phyloP scores from a whole-genome alignment of 139 green algal species.

The Chlorella sp. region DNA sequence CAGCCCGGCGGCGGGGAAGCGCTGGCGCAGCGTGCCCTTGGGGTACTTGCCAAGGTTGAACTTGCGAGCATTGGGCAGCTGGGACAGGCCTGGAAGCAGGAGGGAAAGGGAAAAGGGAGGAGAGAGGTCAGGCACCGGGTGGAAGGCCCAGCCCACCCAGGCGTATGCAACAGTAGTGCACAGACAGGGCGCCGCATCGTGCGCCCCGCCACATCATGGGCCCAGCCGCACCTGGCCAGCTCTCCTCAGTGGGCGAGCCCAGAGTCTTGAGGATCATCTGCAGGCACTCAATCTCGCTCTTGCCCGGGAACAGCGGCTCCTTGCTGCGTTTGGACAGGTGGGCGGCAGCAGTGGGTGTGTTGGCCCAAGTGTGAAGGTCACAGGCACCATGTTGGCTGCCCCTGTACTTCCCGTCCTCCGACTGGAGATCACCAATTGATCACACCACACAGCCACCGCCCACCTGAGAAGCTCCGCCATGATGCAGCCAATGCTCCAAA shows the following conservation, averaged over 20 bases:
- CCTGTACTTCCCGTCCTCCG: no score
- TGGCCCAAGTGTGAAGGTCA: no score
- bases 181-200: no score
- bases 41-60: conserved; percentile 46
- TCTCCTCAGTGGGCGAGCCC: conserved; percentile 79
- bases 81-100: conserved; percentile 25
- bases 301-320: conserved; percentile 71
- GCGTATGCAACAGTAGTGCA: no score
- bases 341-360: no score
- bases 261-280: conserved; percentile 78
- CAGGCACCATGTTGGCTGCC: no score
- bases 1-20: conserved; percentile 48
- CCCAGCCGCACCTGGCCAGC: conserved; percentile 65
- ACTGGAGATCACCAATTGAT: no score
- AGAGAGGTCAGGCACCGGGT: neutral
- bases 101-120: neutral
- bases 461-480: conserved; percentile 89
- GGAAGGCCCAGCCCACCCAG: no score
- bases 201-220: neutral
- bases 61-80: conserved; percentile 55
- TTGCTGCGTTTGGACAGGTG: no score
- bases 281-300: conserved; percentile 83
- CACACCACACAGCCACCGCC: neutral
- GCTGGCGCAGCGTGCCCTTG: conserved; percentile 49
- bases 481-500: conserved; percentile 94